Evolutionary conservation across 2,329 filamentous ascomycete species (phyloP).

Genomic region (Leptographium flavum): DNA sequence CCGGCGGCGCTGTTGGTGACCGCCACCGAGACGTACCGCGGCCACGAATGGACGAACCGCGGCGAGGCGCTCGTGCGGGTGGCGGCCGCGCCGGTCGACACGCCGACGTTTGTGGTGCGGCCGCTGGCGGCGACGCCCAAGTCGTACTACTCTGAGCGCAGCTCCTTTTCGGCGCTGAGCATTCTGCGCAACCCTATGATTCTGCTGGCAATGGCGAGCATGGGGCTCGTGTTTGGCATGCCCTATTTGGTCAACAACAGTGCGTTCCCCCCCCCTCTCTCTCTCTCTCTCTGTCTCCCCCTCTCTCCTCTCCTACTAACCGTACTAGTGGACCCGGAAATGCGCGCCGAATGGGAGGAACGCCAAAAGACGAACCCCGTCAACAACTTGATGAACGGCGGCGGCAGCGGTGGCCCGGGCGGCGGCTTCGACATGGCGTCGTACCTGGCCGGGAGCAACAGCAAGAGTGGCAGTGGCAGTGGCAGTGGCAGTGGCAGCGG

Average conservation of each 20-base stretch:
- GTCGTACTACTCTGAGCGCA: slow-evolving; percentile 63
- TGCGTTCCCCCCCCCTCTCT: slow-evolving; percentile 32
- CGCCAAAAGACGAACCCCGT: slow-evolving; percentile 67
- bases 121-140: slow-evolving; percentile 44
- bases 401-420: slow-evolving; percentile 22
- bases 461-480: slow-evolving; percentile 17
- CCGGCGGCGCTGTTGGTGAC: slow-evolving; percentile 29
- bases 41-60: slow-evolving; percentile 80
- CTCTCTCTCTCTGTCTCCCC: background rate
- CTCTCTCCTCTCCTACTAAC: background rate
- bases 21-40: slow-evolving; percentile 75
- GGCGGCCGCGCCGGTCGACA: slow-evolving; percentile 3
- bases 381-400: slow-evolving; percentile 36
- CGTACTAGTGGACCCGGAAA: slow-evolving; percentile 80
- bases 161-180: slow-evolving; percentile 62
- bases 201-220: slow-evolving; percentile 69
- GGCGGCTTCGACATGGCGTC: slow-evolving; percentile 48
- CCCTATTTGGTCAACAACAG: slow-evolving; percentile 92
- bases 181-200: slow-evolving; percentile 96
- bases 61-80: slow-evolving; percentile 44
- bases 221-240: slow-evolving; percentile 80
- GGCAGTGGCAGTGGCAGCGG: slow-evolving; percentile 10
- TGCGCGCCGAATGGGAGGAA: slow-evolving; percentile 82
- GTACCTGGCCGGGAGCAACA: slow-evolving; percentile 41
- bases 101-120: slow-evolving; percentile 37